These are phyloP conservation scores for Pseudohalonectria lignicola DNA, from an alignment of 2,329 filamentous ascomycete species.

Conservation along the genomic window DNA sequence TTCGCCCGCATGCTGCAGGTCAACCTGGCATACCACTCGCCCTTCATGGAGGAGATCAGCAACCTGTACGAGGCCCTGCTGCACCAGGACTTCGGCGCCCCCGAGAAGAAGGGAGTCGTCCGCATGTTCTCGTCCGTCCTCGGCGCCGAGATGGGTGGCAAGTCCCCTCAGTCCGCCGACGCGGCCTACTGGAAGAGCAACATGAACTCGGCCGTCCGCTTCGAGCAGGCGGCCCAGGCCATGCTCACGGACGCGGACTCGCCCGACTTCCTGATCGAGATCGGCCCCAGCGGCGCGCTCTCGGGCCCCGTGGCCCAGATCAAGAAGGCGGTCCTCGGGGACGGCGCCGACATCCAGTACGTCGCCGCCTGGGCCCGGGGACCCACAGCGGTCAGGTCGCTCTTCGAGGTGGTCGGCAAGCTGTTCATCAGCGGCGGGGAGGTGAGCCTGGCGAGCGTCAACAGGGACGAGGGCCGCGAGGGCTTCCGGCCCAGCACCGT, in stretches of 20 bases:
- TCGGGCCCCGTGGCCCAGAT: slow-evolving; percentile 10
- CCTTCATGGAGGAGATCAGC: slow-evolving; percentile 14
- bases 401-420: background rate
- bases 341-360: slow-evolving; percentile 13
- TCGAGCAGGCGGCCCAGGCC: slow-evolving; percentile 4
- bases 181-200: slow-evolving; percentile 18
- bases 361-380: slow-evolving; percentile 22
- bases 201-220: slow-evolving; percentile 16
- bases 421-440: background rate
- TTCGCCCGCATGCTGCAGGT: slow-evolving; percentile 20
- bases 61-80: no score
- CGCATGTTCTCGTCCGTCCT: no score
- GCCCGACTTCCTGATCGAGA: slow-evolving; percentile 6
- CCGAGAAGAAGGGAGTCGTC: no score
- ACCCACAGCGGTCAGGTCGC: background rate
- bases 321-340: slow-evolving; percentile 4
- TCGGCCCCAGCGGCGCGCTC: slow-evolving; percentile 11
- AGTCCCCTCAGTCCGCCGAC: slow-evolving; percentile 12
- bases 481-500: no score
- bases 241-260: background rate
- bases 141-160: no score
- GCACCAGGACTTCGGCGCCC: no score
- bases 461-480: no score
- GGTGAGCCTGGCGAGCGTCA: background rate
- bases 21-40: slow-evolving; percentile 24